Evolutionary conservation across 192 early-diverging fungal genomes (phyloP), one percentile per base, ranked within the genome.

Genomic region (Podila minutissima): DNA sequence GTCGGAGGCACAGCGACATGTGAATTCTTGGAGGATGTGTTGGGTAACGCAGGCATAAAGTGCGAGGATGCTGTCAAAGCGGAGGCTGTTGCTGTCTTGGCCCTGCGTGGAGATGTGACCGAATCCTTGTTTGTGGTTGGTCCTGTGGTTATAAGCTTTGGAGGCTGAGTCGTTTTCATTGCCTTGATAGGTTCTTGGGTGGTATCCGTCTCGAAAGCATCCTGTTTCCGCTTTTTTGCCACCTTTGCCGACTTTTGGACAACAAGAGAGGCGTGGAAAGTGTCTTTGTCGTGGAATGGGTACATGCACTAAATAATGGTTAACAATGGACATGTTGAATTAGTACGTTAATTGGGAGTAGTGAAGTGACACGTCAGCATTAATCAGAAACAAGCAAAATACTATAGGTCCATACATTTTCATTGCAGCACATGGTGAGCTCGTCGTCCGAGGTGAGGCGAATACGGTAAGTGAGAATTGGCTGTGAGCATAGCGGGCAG

Each of bases 271-370:
- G 68, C 9, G 1, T 48, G 33, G 17, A 71, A 38, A 3, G 48
- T 31, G 2, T 48, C 33, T 2, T 62, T 37, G 46, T 67, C 68
- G 32, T 77, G 48, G 50, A 77, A 77, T 7, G 75, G 75, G 55
- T 77, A 77, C n/a, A 66, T 17, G 41, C 75, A 77, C 75, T 77
- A 77, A 37, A 6, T 55, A 19, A 68, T 12, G 31, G 50, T 32
- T 31, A 59, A 33, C 10, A 32, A 48, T 64, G 6, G 53, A n/a
- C 49, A 51, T 55, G 24, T 29, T 62, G 26, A 49, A 69, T 9
- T 61, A 51, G 15, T 20, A 49, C 19, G 0, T 20, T 9, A 28
- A 33, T 33, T 13, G n/a, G n/a, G n/a, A n/a, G n/a, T n/a, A n/a
- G n/a, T 0, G 46, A 31, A 35, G 41, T 46, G 15, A 46, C 15